These are phyloP conservation scores for Chytriomyces sp. DNA, from an alignment of 192 early-diverging fungal species.

Conservation along the genomic window DNA sequence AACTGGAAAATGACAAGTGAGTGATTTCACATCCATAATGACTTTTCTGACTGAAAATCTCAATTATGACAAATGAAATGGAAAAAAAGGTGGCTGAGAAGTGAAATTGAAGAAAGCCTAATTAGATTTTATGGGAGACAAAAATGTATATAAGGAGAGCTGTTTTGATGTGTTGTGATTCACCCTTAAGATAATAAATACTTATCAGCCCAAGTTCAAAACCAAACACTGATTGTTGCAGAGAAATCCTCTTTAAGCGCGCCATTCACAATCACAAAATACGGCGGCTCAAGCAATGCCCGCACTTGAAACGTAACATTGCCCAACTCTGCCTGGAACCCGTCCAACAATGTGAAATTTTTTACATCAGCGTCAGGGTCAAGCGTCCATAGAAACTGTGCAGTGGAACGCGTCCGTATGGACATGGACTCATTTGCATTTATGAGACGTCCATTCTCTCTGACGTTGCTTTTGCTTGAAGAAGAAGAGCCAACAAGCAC, in stretches of 20 bases:
- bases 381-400: not conserved
- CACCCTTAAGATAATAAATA: too few species aligned
- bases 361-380: not conserved
- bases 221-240: not conserved
- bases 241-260: not conserved
- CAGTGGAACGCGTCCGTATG: not conserved
- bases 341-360: not conserved
- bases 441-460: too few species aligned
- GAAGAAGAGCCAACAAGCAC: constrained; percentile 7
- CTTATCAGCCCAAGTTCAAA: not conserved
- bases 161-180: too few species aligned
- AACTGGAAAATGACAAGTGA: too few species aligned
- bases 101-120: too few species aligned
- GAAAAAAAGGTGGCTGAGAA: too few species aligned
- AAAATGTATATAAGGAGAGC: too few species aligned
- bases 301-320: not conserved
- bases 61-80: too few species aligned
- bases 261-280: constrained; percentile 14
- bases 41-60: too few species aligned
- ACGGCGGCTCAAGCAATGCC: not conserved
- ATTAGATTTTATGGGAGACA: too few species aligned
- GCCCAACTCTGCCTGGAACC: not conserved
- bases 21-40: too few species aligned
- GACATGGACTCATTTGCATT: not conserved
- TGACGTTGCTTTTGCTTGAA: not conserved